Percentiles rank a stretch among this genome's conserved stretches.
Conservation (phyloP, 768 basidiomycete genomes). For the Lentinula boryana region DNA sequence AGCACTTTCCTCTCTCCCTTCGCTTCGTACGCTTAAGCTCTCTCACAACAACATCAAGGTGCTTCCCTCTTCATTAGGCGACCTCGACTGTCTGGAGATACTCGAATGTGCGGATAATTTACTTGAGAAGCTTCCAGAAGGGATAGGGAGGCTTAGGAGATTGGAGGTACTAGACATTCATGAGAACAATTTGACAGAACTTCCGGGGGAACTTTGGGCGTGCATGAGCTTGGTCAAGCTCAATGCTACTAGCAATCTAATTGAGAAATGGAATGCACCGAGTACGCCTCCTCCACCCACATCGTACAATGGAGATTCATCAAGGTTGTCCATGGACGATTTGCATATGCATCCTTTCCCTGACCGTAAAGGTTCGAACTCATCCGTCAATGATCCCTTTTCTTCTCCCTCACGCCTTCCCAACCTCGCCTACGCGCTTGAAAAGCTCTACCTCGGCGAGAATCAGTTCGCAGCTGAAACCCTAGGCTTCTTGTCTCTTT, state of each 20-base stretch:
- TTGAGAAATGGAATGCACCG: slow-evolving; percentile 68
- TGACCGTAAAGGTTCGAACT: slow-evolving; percentile 37
- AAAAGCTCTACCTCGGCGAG: slow-evolving; percentile 83
- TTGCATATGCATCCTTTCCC: slow-evolving; percentile 10
- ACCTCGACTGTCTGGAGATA: slow-evolving; percentile 59
- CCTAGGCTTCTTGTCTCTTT: slow-evolving; percentile 65
- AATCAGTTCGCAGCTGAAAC: slow-evolving; percentile 80
- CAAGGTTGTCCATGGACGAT: background rate
- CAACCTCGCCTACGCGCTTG: slow-evolving; percentile 65
- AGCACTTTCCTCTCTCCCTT: slow-evolving; percentile 65
- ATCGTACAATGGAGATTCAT: background rate
- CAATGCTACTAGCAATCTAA: slow-evolving; percentile 86
- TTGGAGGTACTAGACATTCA: slow-evolving; percentile 81
- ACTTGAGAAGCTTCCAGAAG: slow-evolving; percentile 66
- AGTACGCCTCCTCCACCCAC: slow-evolving; percentile 16
- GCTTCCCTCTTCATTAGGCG: slow-evolving; percentile 79
- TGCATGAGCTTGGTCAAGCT: slow-evolving; percentile 67
- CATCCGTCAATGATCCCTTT: slow-evolving; percentile 13
- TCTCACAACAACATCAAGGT: slow-evolving; percentile 83
- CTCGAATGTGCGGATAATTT: slow-evolving; percentile 92
- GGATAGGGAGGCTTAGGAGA: slow-evolving; percentile 70
- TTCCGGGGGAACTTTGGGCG: slow-evolving; percentile 79
- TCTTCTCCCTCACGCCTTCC: slow-evolving; percentile 29
- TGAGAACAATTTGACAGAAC: slow-evolving; percentile 78
- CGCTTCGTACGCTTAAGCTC: slow-evolving; percentile 66